Percentiles rank a stretch among this genome's conserved stretches.
phyloP scores from a whole-genome alignment of 2,329 filamentous ascomycete species.

The Aureobasidium melanogenum region DNA sequence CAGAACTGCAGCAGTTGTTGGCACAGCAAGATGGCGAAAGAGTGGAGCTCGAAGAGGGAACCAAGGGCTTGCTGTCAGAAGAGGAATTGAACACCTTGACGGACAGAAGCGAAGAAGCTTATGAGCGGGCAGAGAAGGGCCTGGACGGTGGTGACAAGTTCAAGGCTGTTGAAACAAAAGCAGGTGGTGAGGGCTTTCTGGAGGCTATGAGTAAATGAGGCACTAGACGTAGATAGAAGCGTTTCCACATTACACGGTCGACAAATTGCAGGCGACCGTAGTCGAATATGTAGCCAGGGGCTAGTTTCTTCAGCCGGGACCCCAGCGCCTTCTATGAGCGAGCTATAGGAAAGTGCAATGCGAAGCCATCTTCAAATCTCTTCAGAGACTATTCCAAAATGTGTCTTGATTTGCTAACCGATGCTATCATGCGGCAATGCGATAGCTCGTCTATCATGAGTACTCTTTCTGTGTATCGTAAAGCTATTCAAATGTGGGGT shows the following conservation, averaged over 20 bases:
- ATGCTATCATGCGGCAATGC: not conserved
- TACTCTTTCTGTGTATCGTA: not conserved
- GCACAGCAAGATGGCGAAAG: constrained; percentile 58
- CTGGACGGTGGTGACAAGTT: constrained; percentile 54
- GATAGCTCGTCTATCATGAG: not conserved
- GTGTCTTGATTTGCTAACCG: not conserved
- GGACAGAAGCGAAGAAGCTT: constrained; percentile 62
- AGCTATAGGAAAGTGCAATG: not conserved
- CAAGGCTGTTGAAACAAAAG: constrained; percentile 63
- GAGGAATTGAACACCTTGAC: constrained; percentile 69
- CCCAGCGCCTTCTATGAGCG: not conserved
- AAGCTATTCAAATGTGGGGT: not conserved
- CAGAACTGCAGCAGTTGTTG: constrained; percentile 39
- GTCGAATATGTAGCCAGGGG: not conserved
- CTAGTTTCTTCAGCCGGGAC: not conserved
- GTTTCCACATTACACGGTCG: not conserved
- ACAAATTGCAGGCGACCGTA: not conserved
- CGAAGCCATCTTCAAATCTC: not conserved
- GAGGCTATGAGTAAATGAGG: constrained; percentile 37
- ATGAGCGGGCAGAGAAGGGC: constrained; percentile 67
- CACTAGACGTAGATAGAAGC: not conserved
- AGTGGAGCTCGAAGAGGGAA: constrained; percentile 39
- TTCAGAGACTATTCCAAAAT: not conserved
- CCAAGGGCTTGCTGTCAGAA: constrained; percentile 61
- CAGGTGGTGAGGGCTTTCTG: constrained; percentile 37